Percentiles rank a stretch among this genome's conserved stretches.
Evolutionary conservation across 1,139 yeast genomes (phyloP).

Genomic region (Hanseniaspora sp.): DNA sequence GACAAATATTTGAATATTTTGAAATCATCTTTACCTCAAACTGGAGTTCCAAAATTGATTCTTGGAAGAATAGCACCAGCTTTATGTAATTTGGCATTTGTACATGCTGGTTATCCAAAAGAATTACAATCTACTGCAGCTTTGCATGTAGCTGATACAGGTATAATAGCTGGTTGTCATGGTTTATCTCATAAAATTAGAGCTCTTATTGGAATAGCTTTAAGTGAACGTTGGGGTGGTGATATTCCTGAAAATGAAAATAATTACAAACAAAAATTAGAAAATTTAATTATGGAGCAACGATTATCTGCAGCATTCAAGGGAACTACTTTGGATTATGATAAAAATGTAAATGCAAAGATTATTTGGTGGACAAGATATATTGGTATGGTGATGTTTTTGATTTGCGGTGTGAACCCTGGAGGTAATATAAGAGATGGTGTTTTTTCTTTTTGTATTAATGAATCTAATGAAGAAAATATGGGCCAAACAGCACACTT

Average conservation of each 20-base stretch:
- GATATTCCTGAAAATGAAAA: constrained; percentile 49
- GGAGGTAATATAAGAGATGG: constrained; percentile 59
- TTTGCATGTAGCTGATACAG: constrained; percentile 53
- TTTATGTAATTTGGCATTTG: constrained; percentile 55
- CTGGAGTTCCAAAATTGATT: constrained; percentile 46
- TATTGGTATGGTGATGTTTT: constrained; percentile 57
- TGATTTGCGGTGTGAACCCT: constrained; percentile 62
- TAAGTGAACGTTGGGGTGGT: constrained; percentile 68
- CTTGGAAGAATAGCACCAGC: constrained; percentile 51
- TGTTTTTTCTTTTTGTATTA: constrained; percentile 35
- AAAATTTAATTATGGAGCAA: constrained; percentile 32
- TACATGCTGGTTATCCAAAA: constrained; percentile 59
- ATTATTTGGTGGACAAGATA: constrained; percentile 56
- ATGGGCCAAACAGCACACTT: constrained; percentile 23
- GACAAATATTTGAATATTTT: constrained; percentile 41
- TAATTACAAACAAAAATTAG: constrained; percentile 35
- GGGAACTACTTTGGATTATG: constrained; percentile 33
- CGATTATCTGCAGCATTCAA: constrained; percentile 23
- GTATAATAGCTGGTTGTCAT: constrained; percentile 57
- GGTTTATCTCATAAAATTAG: constrained; percentile 57
- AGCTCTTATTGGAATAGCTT: constrained; percentile 54
- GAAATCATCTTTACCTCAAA: constrained; percentile 42
- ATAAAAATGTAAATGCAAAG: constrained; percentile 35
- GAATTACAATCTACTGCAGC: constrained; percentile 64
- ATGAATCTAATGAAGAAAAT: constrained; percentile 20